phyloP scores from a whole-genome alignment of 169 alveolate species.

The Plasmodium chabaudi region DNA sequence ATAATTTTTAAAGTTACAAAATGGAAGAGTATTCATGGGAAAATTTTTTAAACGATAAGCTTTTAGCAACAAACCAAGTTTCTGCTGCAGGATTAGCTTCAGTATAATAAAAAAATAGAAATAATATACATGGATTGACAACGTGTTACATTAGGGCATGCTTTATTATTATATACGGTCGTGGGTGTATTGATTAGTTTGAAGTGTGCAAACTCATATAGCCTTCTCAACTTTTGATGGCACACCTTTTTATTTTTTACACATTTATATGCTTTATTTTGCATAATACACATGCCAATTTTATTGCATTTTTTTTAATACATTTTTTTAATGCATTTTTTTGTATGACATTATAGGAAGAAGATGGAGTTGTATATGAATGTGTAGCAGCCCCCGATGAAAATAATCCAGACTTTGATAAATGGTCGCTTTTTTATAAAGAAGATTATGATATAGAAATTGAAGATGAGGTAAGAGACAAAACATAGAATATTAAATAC shows the following conservation, averaged over 20 bases:
- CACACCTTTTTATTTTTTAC: too few species aligned
- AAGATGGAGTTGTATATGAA: conserved; percentile 72
- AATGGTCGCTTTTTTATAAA: conserved; percentile 61
- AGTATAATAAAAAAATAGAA: conserved; percentile 1
- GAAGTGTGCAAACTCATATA: too few species aligned
- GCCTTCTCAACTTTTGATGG: too few species aligned
- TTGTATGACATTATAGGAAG: conserved; percentile 18
- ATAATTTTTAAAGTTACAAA: conserved; percentile 2
- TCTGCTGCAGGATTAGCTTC: conserved; percentile 73
- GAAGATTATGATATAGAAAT: conserved; percentile 70
- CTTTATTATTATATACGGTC: too few species aligned
- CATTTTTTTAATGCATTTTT: too few species aligned
- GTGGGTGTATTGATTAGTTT: too few species aligned
- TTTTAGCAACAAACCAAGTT: conserved; percentile 67
- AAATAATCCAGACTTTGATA: conserved; percentile 46
- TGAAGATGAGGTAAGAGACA: conserved; percentile 54
- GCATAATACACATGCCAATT: background rate
- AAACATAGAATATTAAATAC: background rate
- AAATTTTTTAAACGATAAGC: conserved; percentile 46
- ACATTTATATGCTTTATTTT: too few species aligned
- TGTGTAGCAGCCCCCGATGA: conserved; percentile 69
- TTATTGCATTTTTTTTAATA: background rate
- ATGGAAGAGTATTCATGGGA: conserved; percentile 74
- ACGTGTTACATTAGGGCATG: too few species aligned
- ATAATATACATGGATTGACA: background rate